These are phyloP conservation scores for Favolaschia claudopus DNA, from an alignment of 768 basidiomycete genomes.

Conservation along the genomic window DNA sequence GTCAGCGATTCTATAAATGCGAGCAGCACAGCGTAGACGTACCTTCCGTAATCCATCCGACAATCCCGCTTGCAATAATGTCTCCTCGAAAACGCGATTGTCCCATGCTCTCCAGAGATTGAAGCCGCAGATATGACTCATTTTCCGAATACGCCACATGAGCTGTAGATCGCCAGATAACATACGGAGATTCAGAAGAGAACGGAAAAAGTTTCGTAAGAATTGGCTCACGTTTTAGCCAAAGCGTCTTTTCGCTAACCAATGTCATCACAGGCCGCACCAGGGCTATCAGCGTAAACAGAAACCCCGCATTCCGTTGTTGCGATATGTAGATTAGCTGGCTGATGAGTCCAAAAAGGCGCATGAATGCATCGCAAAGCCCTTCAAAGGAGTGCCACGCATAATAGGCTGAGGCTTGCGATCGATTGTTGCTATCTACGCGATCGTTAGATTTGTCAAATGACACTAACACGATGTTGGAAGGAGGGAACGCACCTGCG, in stretches of 20 bases:
- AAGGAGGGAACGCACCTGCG: neutral
- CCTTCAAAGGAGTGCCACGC: conserved; percentile 3
- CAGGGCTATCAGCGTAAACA: conserved; percentile 1
- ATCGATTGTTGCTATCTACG: neutral
- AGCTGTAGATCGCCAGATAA: neutral
- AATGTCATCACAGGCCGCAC: neutral
- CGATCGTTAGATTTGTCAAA: neutral
- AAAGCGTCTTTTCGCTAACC: neutral
- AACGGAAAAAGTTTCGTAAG: neutral
- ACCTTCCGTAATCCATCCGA: conserved; percentile 20
- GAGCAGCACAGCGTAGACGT: neutral
- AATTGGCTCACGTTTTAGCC: conserved; percentile 9
- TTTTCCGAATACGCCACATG: conserved; percentile 18
- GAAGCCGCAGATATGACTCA: conserved; percentile 1
- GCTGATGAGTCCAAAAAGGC: conserved; percentile 1
- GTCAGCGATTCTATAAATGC: neutral
- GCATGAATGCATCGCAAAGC: conserved; percentile 4
- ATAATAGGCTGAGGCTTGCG: neutral
- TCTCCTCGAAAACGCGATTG: conserved; percentile 3
- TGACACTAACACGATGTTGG: too few relatives aligned
- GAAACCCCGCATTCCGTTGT: neutral
- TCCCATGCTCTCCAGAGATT: conserved; percentile 5
- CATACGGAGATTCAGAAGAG: neutral
- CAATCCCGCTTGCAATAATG: conserved; percentile 13
- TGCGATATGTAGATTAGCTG: conserved; percentile 15